Evolutionary conservation across 1,139 yeast species (phyloP), one percentile per base, ranked within the genome.

Genomic region (Geotrichum histeridarum): DNA sequence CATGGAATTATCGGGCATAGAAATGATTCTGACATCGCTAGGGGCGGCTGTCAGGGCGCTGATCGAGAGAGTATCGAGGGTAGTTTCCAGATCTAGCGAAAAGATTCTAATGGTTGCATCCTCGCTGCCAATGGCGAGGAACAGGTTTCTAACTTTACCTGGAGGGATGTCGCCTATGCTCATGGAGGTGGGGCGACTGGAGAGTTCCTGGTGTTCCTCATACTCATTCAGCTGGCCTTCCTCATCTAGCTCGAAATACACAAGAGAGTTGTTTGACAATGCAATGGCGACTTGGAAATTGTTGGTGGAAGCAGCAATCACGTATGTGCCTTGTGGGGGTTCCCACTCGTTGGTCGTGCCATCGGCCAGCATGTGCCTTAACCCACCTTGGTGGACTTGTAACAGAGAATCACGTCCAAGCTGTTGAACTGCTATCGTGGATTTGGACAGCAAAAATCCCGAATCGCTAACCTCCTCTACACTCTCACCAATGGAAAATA

Each of bases 161-260:
- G 68, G 66, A 0, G 79, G 78, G 4, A 78, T 73, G n/a, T 75
- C 76, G 3, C 84, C 80, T n/a, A 88, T 63, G 0, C 84, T 74
- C 11, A 87, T 59, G 0, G 80, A 75, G 7, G 86, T 76, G 0
- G 63, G 63, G 8, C 77, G 71, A 0, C 79, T 76, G 1, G 78
- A 70, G 60, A 86, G 70, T 59, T 83, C 86, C 33, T 80, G 72
- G 30, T 82, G 74, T 42, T 81, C 84, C 55, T 82, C 83, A 63
- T 82, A 84, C 65, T 90, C 97, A 33, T 82, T 77, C 50, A 91
- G 73, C 52, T 81, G 78, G 60, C 86, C 94, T 1, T 71, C 71
- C 1, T 75, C 75, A 60, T 85, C 91, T 33, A 84, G 73, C 68
- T 91, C 98, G 69, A 93, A 91, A 68, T 93, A 93, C 4, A 86